Percentiles rank a stretch among this genome's conserved stretches.
These are phyloP conservation scores for Irpex rosettiformis DNA, from an alignment of 1,284 basidiomycete species.

Conservation along the genomic window DNA sequence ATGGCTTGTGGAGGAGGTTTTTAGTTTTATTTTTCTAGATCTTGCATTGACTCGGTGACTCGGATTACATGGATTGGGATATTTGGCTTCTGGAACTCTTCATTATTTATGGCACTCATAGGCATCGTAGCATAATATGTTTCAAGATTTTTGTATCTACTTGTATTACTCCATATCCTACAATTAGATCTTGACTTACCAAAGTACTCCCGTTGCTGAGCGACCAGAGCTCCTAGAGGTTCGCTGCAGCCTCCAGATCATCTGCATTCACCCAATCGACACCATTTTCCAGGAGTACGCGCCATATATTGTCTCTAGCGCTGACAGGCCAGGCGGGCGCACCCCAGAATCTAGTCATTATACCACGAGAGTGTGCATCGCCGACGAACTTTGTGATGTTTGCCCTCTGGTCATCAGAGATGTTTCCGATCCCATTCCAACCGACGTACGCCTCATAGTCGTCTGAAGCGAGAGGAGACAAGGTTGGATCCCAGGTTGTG, in stretches of 20 bases:
- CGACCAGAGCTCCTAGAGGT: too few species aligned
- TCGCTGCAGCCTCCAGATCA: constrained; percentile 43
- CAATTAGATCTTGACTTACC: constrained; percentile 6
- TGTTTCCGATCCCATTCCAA: constrained; percentile 44
- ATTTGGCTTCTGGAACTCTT: too few species aligned
- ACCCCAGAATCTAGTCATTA: constrained; percentile 50
- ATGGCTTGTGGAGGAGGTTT: constrained; percentile 17
- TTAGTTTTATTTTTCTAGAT: constrained; percentile 25
- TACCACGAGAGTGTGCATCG: constrained; percentile 43
- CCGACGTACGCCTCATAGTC: constrained; percentile 45
- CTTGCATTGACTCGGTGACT: too few species aligned
- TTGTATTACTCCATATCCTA: constrained; percentile 9
- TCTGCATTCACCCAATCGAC: constrained; percentile 55
- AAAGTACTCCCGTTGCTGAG: too few species aligned
- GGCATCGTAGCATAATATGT: too few species aligned
- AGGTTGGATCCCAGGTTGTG: constrained; percentile 37
- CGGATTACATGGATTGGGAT: too few species aligned
- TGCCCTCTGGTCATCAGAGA: constrained; percentile 36
- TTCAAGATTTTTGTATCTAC: too few species aligned
- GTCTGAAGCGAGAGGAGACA: constrained; percentile 49
- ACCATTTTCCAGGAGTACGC: constrained; percentile 38
- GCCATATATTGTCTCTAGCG: constrained; percentile 43
- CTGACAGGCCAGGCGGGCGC: constrained; percentile 47
- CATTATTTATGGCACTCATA: too few species aligned
- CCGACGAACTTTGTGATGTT: constrained; percentile 36